These are phyloP conservation scores for Stagonosporopsis chrysanthemi DNA, from an alignment of 2,329 filamentous ascomycete species.

Conservation along the genomic window DNA sequence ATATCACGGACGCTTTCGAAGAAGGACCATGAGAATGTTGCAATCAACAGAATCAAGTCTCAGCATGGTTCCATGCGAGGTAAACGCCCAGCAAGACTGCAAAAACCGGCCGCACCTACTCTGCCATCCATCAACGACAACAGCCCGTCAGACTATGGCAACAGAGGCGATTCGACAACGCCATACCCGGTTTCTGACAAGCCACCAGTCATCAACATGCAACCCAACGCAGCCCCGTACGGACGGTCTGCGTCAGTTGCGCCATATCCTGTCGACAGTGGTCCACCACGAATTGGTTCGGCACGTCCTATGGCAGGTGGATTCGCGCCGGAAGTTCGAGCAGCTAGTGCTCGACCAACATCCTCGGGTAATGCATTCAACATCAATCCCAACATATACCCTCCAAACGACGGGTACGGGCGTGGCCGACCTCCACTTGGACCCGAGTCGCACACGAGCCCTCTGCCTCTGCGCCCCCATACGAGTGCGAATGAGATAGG, in stretches of 20 bases:
- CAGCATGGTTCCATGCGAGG: slow-evolving; percentile 61
- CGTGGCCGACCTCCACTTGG: slow-evolving; percentile 39
- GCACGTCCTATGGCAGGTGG: slow-evolving; percentile 48
- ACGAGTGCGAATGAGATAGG: slow-evolving; percentile 49
- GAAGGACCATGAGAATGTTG: slow-evolving; percentile 90
- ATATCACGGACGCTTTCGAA: slow-evolving; percentile 85
- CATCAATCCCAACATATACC: slow-evolving; percentile 56
- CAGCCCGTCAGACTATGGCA: slow-evolving; percentile 47
- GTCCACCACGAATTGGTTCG: slow-evolving; percentile 57
- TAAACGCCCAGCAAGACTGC: slow-evolving; percentile 55
- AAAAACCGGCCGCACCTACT: slow-evolving; percentile 44
- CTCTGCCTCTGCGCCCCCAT: slow-evolving; percentile 47
- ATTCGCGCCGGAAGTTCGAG: slow-evolving; percentile 57
- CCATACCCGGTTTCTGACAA: slow-evolving; percentile 56
- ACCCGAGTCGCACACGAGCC: slow-evolving; percentile 37
- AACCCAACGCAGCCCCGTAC: slow-evolving; percentile 38
- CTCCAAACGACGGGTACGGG: slow-evolving; percentile 39
- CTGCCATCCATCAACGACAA: slow-evolving; percentile 52
- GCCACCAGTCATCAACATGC: slow-evolving; percentile 42
- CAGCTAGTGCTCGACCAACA: slow-evolving; percentile 57
- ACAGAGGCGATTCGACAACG: slow-evolving; percentile 46
- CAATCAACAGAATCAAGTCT: slow-evolving; percentile 80
- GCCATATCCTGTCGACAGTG: slow-evolving; percentile 75
- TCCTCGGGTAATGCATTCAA: slow-evolving; percentile 59
- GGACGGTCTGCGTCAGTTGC: slow-evolving; percentile 63